These are phyloP conservation scores for Rhodotorula taiwanensis DNA, from an alignment of 768 basidiomycete genomes.

Conservation along the genomic window DNA sequence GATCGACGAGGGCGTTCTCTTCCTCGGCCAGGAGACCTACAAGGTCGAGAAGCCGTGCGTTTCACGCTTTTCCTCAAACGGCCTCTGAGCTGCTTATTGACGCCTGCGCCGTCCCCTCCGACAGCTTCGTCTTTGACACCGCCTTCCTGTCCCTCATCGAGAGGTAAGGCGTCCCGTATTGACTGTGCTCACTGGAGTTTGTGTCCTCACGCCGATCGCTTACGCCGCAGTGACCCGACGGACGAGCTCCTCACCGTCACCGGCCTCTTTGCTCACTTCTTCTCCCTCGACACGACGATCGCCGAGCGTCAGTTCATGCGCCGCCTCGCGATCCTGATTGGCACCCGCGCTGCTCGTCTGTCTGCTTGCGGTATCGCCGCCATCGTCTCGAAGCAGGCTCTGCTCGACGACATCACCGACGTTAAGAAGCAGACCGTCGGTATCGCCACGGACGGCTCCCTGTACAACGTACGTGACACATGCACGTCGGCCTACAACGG, in stretches of 20 bases:
- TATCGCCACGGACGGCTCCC: slow-evolving; percentile 86
- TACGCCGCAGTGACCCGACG: slow-evolving; percentile 68
- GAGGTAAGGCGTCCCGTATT: too few relatives aligned
- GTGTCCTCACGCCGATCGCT: not conserved
- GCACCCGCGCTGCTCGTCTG: slow-evolving; percentile 73
- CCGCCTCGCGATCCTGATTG: slow-evolving; percentile 46
- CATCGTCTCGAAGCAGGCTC: slow-evolving; percentile 89
- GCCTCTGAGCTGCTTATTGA: not conserved
- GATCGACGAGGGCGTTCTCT: slow-evolving; percentile 71
- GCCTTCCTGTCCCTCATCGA: slow-evolving; percentile 97
- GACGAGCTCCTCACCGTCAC: slow-evolving; percentile 95
- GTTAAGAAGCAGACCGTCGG: slow-evolving; percentile 49
- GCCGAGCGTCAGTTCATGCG: slow-evolving; percentile 97
- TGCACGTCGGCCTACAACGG: not conserved
- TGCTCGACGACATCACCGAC: slow-evolving; percentile 54
- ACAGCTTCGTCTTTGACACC: slow-evolving; percentile 71
- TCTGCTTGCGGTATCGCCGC: slow-evolving; percentile 95
- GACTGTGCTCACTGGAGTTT: too few relatives aligned
- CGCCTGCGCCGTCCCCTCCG: too few relatives aligned
- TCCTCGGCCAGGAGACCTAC: slow-evolving; percentile 97
- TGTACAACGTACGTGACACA: slow-evolving; percentile 88
- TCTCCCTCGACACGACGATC: slow-evolving; percentile 87
- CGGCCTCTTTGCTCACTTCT: slow-evolving; percentile 96
- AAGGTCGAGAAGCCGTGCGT: slow-evolving; percentile 74
- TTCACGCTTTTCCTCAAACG: not conserved